Evolutionary conservation across 2,329 filamentous ascomycete genomes (phyloP).

Genomic region (Colletotrichum caudatum): DNA sequence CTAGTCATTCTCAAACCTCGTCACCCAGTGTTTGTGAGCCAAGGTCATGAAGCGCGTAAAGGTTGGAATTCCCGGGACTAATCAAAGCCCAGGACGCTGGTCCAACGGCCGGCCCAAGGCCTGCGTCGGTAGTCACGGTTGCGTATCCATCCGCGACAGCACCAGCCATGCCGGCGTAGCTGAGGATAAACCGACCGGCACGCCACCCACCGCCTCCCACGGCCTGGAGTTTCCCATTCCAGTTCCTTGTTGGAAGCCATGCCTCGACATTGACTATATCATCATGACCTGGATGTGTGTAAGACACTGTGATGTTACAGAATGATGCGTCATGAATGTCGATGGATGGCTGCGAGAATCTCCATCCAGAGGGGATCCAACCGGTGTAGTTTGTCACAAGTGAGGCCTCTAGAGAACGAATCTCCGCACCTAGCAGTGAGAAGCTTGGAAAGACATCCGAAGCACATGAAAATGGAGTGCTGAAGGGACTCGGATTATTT

Average conservation of each 20-base stretch:
- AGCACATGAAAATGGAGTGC: neutral
- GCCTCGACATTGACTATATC: constrained; percentile 45
- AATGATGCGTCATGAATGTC: constrained; percentile 35
- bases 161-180: constrained; percentile 42
- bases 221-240: constrained; percentile 48
- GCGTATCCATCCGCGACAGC: constrained; percentile 43
- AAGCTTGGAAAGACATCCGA: neutral
- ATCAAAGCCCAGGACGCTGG: constrained; percentile 41
- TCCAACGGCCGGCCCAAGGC: constrained; percentile 20
- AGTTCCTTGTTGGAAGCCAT: constrained; percentile 45
- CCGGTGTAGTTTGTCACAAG: constrained; percentile 18
- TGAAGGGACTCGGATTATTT: neutral
- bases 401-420: constrained; percentile 8
- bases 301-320: constrained; percentile 48
- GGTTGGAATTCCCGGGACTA: constrained; percentile 30
- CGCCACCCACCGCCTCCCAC: constrained; percentile 48
- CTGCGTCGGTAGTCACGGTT: constrained; percentile 43
- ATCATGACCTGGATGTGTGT: constrained; percentile 44
- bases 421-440: constrained; percentile 11
- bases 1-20: neutral
- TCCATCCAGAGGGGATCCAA: constrained; percentile 4
- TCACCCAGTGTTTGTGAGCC: constrained; percentile 16
- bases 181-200: constrained; percentile 19
- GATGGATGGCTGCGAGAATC: constrained; percentile 17
- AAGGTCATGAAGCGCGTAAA: constrained; percentile 18